Evolutionary conservation across 2,329 filamentous ascomycete genomes (phyloP).

Genomic region (Penicillium sp.): DNA sequence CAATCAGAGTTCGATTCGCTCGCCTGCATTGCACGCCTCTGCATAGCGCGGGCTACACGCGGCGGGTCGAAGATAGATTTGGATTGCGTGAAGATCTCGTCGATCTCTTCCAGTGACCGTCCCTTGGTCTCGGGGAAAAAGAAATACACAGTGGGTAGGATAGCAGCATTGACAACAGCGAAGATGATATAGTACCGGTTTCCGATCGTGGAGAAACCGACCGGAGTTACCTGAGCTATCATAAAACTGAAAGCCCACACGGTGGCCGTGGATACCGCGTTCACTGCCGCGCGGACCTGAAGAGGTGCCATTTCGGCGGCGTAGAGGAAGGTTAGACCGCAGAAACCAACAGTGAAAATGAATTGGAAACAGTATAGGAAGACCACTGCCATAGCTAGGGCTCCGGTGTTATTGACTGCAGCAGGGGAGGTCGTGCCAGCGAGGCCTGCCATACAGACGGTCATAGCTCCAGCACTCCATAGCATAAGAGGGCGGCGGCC

Average conservation of each 20-base stretch:
- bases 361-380: constrained; percentile 11
- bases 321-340: constrained; percentile 12
- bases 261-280: constrained; percentile 11
- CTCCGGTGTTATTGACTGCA: constrained; percentile 3
- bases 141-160: constrained; percentile 30
- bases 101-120: constrained; percentile 33
- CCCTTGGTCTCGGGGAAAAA: constrained; percentile 37
- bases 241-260: constrained; percentile 15
- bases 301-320: constrained; percentile 10
- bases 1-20: constrained; percentile 6
- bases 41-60: constrained; percentile 17
- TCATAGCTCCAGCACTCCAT: constrained; percentile 12
- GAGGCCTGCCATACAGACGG: constrained; percentile 10
- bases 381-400: constrained; percentile 9
- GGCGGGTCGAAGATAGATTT: constrained; percentile 26
- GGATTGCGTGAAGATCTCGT: constrained; percentile 31
- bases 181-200: constrained; percentile 20
- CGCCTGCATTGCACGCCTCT: neutral
- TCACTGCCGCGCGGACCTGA: constrained; percentile 9
- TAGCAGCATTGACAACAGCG: constrained; percentile 33
- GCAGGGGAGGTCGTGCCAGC: constrained; percentile 4
- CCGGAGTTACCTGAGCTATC: constrained; percentile 12
- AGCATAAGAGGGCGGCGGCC: constrained; percentile 25
- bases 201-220: constrained; percentile 8
- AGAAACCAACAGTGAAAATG: constrained; percentile 10